These are phyloP conservation scores for Poronia punctata DNA, from an alignment of 495 filamentous ascomycete species.

Conservation along the genomic window DNA sequence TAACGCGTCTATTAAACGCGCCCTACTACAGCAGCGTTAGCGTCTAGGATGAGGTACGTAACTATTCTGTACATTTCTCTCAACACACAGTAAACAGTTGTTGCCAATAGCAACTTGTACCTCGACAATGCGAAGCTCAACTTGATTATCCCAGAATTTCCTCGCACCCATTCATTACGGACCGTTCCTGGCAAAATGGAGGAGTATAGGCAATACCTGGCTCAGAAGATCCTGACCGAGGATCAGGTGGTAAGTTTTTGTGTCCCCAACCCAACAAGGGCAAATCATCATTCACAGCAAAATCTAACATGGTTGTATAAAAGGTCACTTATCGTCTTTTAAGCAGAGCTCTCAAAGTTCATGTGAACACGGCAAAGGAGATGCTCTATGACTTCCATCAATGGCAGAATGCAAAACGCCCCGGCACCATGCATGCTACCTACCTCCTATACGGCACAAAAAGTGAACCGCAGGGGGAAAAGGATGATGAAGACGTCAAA, in stretches of 20 bases:
- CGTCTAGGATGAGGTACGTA: too few relatives aligned
- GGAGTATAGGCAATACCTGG: slow-evolving; percentile 64
- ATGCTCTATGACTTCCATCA: slow-evolving; percentile 88
- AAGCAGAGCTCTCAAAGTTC: slow-evolving; percentile 70
- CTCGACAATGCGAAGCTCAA: too few relatives aligned
- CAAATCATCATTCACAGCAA: slow-evolving; percentile 1
- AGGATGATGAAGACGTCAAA: slow-evolving; percentile 58
- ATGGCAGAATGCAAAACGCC: slow-evolving; percentile 69
- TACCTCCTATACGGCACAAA: slow-evolving; percentile 71
- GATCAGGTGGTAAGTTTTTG: slow-evolving; percentile 55
- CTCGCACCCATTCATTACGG: neutral
- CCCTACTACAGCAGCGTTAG: too few relatives aligned
- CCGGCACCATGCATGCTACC: slow-evolving; percentile 72
- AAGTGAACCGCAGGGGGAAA: slow-evolving; percentile 25
- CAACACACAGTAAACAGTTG: too few relatives aligned
- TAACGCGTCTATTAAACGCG: slow-evolving; percentile 21
- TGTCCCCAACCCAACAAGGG: slow-evolving; percentile 3
- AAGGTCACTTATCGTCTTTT: slow-evolving; percentile 82
- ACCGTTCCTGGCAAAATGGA: slow-evolving; percentile 31
- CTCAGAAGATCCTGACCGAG: slow-evolving; percentile 69
- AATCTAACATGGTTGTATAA: neutral
- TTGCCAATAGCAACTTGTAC: too few relatives aligned
- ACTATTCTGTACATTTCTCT: too few relatives aligned
- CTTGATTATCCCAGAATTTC: neutral
- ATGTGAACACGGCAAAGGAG: slow-evolving; percentile 81